phyloP scores from a whole-genome alignment of 2,329 filamentous ascomycete genomes.

The Verticillium alfalfae region DNA sequence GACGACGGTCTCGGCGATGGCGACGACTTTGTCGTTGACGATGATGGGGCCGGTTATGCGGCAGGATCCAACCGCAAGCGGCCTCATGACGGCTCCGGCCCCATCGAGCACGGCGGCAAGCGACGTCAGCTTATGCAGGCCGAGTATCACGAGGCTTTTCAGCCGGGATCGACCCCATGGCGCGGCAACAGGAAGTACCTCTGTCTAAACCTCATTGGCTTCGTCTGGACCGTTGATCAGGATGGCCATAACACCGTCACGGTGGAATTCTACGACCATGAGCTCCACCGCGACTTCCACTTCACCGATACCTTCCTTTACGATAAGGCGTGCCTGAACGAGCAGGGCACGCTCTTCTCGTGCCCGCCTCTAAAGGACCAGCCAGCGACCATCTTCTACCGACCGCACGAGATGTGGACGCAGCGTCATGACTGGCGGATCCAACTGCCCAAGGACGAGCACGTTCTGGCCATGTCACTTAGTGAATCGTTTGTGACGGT shows the following conservation, averaged over 20 bases:
- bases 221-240: constrained; percentile 96
- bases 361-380: constrained; percentile 56
- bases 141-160: constrained; percentile 76
- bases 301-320: constrained; percentile 96
- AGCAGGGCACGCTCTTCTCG: constrained; percentile 80
- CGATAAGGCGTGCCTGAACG: constrained; percentile 89
- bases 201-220: constrained; percentile 87
- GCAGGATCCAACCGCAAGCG: constrained; percentile 48
- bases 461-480: constrained; percentile 80
- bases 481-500: constrained; percentile 89
- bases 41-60: constrained; percentile 88
- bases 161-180: constrained; percentile 94
- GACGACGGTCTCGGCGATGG: constrained; percentile 41
- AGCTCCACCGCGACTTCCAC: constrained; percentile 88
- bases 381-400: constrained; percentile 85
- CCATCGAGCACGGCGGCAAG: constrained; percentile 48
- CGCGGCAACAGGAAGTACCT: constrained; percentile 89
- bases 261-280: constrained; percentile 95
- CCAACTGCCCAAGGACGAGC: constrained; percentile 79
- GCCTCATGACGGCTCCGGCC: constrained; percentile 7
- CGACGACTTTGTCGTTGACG: constrained; percentile 87
- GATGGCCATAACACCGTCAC: constrained; percentile 91
- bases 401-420: constrained; percentile 96
- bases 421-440: constrained; percentile 86
- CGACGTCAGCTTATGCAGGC: constrained; percentile 49